phyloP scores from a whole-genome alignment of 2,329 filamentous ascomycete genomes.

The Biscogniauxia marginata region DNA sequence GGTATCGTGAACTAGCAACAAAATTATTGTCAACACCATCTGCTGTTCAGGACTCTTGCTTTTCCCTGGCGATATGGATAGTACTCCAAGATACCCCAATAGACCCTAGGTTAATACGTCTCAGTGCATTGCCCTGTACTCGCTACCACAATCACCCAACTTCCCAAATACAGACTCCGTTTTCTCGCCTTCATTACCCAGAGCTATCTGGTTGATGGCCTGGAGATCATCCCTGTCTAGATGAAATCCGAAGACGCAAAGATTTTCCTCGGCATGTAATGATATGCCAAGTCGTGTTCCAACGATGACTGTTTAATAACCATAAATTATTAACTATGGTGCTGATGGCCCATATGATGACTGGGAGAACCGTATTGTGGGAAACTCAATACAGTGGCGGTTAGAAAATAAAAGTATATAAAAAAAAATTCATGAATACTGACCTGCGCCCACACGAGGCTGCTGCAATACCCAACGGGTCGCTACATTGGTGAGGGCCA shows the following conservation, averaged over 20 bases:
- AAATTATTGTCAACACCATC: no score
- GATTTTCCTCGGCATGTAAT: conserved; percentile 28
- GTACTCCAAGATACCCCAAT: neutral
- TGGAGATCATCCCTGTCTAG: conserved; percentile 26
- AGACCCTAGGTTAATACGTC: neutral
- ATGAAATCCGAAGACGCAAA: conserved; percentile 24
- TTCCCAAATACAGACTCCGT: conserved; percentile 19
- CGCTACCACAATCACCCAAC: conserved; percentile 35
- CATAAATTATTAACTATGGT: neutral
- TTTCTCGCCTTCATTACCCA: conserved; percentile 19
- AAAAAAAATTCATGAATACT: no score
- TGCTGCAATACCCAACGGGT: conserved; percentile 36
- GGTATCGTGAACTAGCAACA: no score
- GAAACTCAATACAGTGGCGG: no score
- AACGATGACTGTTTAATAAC: conserved; percentile 27
- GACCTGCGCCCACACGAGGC: conserved; percentile 30
- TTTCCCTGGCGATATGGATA: neutral
- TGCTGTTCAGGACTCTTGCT: no score
- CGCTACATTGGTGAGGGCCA: conserved; percentile 32
- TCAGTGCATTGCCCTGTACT: conserved; percentile 32
- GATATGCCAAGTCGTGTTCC: conserved; percentile 33
- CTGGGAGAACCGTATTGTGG: no score
- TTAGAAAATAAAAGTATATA: no score
- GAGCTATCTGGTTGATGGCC: conserved; percentile 23
- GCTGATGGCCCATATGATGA: no score